Evolutionary conservation across 179 eudicot species (phyloP).

Genomic region (Pouteria campechiana): DNA sequence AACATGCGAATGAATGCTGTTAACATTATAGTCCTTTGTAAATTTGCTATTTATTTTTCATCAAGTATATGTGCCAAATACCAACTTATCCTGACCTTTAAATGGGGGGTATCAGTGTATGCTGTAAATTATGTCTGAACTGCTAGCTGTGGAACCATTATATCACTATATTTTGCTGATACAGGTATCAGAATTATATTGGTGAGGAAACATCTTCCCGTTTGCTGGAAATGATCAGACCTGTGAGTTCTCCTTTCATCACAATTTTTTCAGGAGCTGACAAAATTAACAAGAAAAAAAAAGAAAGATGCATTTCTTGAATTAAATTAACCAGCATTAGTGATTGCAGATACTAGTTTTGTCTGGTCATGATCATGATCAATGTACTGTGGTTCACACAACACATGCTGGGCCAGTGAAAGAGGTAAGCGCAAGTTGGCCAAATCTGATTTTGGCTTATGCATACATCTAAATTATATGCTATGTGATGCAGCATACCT

Average conservation of each 20-base stretch:
- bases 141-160: too few species aligned
- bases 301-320: not conserved
- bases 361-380: slow-evolving; percentile 98
- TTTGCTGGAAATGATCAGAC: slow-evolving; percentile 51
- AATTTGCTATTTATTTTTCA: too few species aligned
- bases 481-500: slow-evolving; percentile 62
- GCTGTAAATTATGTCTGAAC: too few species aligned
- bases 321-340: too few species aligned
- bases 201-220: slow-evolving; percentile 41
- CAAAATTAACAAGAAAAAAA: not conserved
- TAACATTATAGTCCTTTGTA: too few species aligned
- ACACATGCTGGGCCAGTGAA: slow-evolving; percentile 36
- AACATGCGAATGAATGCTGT: too few species aligned
- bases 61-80: too few species aligned
- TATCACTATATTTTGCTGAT: too few species aligned
- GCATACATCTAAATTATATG: slow-evolving; percentile 7
- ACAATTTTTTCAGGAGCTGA: not conserved
- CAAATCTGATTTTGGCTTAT: not conserved
- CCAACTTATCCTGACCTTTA: too few species aligned
- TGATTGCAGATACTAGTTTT: slow-evolving; percentile 60
- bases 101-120: too few species aligned
- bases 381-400: slow-evolving; percentile 68
- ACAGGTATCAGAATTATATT: slow-evolving; percentile 91
- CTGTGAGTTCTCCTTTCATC: slow-evolving; percentile 39
- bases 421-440: slow-evolving; percentile 52